These are phyloP conservation scores for Mycena kentingensis DNA, from an alignment of 768 basidiomycete genomes.

Conservation along the genomic window DNA sequence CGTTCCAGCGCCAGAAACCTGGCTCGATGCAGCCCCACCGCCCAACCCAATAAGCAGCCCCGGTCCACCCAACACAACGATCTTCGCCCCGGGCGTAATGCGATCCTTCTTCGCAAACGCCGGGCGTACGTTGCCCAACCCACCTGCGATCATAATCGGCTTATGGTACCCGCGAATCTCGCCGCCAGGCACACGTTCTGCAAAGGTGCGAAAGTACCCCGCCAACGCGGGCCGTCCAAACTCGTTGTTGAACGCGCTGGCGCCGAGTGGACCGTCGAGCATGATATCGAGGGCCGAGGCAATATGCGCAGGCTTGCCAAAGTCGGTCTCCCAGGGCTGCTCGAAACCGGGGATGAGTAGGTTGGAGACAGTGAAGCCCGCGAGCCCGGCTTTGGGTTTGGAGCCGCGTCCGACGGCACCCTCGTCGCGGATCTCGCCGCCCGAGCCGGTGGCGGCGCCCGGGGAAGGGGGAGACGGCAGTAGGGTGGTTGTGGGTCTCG, in stretches of 20 bases:
- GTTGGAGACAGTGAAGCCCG: constrained; percentile 93
- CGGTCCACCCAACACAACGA: constrained; percentile 93
- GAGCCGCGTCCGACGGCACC: constrained; percentile 95
- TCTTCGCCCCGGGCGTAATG: constrained; percentile 80
- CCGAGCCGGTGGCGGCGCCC: constrained; percentile 98
- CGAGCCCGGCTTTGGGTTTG: constrained; percentile 92
- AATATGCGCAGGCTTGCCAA: constrained; percentile 88
- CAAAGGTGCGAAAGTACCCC: constrained; percentile 95
- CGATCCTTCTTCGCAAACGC: constrained; percentile 75
- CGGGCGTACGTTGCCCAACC: constrained; percentile 90
- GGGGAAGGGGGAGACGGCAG: constrained; percentile 97
- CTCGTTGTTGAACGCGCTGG: constrained; percentile 97
- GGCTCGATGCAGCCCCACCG: constrained; percentile 94
- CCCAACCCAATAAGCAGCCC: constrained; percentile 96
- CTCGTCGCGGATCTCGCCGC: constrained; percentile 98
- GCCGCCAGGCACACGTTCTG: constrained; percentile 67
- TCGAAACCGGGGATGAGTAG: constrained; percentile 87
- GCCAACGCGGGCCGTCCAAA: constrained; percentile 91
- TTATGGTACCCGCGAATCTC: constrained; percentile 96
- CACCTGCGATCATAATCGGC: constrained; percentile 99
- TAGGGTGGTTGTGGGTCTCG: constrained; percentile 99
- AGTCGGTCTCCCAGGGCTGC: constrained; percentile 96
- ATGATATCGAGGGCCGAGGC: constrained; percentile 95
- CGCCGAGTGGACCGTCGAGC: constrained; percentile 93
- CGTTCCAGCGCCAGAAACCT: constrained; percentile 85